Evolutionary conservation across 2,329 filamentous ascomycete species (phyloP).

Genomic region (Teratosphaeria viscida): DNA sequence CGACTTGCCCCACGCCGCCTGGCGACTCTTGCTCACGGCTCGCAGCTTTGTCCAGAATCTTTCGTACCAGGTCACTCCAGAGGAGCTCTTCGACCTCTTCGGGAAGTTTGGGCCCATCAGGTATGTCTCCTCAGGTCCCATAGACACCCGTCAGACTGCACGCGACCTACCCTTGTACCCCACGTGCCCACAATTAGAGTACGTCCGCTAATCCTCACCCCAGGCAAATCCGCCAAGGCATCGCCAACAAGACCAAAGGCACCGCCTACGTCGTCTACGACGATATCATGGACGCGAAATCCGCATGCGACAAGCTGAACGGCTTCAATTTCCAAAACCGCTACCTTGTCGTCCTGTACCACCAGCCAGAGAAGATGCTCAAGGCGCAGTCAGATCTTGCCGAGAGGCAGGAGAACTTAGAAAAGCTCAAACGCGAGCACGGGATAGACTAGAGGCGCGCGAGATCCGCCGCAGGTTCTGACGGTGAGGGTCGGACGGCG

Average conservation of each 20-base stretch:
- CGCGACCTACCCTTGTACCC: neutral
- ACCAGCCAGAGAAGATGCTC: slow-evolving; percentile 68
- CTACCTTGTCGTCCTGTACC: slow-evolving; percentile 83
- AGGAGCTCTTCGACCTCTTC: slow-evolving; percentile 98
- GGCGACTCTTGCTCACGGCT: slow-evolving; percentile 10
- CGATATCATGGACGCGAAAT: slow-evolving; percentile 97
- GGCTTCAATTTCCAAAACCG: slow-evolving; percentile 99
- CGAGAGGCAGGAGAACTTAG: slow-evolving; percentile 90
- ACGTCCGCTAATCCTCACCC: slow-evolving; percentile 2
- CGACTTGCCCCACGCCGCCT: slow-evolving; percentile 1
- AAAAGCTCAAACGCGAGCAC: slow-evolving; percentile 94
- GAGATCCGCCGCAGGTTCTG: slow-evolving; percentile 16
- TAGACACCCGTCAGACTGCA: neutral
- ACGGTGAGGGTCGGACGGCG: slow-evolving; percentile 19
- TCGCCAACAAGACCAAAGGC: slow-evolving; percentile 93
- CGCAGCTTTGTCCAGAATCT: slow-evolving; percentile 98
- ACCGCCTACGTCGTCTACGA: slow-evolving; percentile 99
- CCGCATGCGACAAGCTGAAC: slow-evolving; percentile 98
- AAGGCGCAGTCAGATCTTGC: slow-evolving; percentile 69
- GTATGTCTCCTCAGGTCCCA: slow-evolving; percentile 43
- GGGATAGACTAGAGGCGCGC: slow-evolving; percentile 71
- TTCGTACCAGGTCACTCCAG: slow-evolving; percentile 61
- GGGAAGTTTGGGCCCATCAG: slow-evolving; percentile 93
- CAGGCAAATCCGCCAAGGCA: slow-evolving; percentile 97
- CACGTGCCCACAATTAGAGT: neutral